phyloP scores from a whole-genome alignment of 345 rosid genomes.

The Viola odorata region DNA sequence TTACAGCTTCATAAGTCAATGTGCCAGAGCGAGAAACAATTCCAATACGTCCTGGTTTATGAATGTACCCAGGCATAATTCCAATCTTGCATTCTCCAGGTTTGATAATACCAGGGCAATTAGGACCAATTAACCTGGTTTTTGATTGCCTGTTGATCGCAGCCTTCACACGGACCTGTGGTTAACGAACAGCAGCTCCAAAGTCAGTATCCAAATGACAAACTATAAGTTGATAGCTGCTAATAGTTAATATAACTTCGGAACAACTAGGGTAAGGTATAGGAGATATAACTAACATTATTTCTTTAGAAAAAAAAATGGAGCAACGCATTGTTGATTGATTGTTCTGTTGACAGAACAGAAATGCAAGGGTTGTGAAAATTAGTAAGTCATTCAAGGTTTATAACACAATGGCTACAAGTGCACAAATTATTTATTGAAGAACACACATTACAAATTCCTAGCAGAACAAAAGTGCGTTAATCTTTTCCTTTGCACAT shows the following conservation, averaged over 20 bases:
- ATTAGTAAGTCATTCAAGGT: background rate
- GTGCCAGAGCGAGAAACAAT: conserved; percentile 97
- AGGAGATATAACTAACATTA: too few species aligned
- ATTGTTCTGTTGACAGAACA: too few species aligned
- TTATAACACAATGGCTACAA: too few species aligned
- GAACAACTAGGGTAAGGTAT: background rate
- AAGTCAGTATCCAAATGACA: background rate
- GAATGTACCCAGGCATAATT: conserved; percentile 97
- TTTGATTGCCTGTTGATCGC: conserved; percentile 81
- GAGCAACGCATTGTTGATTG: too few species aligned
- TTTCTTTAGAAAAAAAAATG: too few species aligned
- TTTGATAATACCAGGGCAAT: conserved; percentile 91
- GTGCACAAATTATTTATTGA: too few species aligned
- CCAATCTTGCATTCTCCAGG: conserved; percentile 96
- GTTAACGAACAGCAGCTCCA: conserved; percentile 1
- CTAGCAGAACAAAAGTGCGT: background rate
- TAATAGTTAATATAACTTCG: background rate
- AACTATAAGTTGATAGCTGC: background rate
- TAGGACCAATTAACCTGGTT: conserved; percentile 92
- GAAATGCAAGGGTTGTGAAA: too few species aligned
- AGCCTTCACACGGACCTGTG: conserved; percentile 88
- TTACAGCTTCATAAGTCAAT: conserved; percentile 97
- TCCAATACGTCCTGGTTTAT: conserved; percentile 92
- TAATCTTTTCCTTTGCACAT: background rate
- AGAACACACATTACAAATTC: background rate